Base-by-base conservation (phyloP, 495 filamentous ascomycete genomes). In the Staphylotrichum tortipilum region DNA sequence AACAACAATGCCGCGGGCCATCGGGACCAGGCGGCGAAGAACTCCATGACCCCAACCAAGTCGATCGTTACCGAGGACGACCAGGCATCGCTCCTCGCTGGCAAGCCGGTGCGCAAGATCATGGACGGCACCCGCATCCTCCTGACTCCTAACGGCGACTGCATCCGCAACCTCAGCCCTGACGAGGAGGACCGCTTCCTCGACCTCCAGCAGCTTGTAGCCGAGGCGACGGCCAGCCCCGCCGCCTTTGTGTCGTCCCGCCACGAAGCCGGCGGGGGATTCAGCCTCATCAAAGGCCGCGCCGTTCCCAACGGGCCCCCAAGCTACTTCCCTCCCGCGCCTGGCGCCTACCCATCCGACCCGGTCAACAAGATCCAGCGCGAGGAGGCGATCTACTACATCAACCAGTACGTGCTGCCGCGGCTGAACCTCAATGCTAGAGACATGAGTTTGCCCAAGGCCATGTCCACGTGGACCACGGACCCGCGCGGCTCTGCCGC, bases 151-250 rank as follows among this genome's bases (percentile, higher is more conserved):
- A 82, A 84, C 49, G 88, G 89, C 4, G 80, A 83, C 47, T 83
- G 85, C 46, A 73, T 96, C 23, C 80, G 80, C 31, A 87, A 88
- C 53, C 70, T 98, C 18, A 83, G 77, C 10, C 60, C 74, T 12
- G 83, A 86, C 24, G 86, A 94, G 59, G 88, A 94, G 52, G 74
- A 84, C 19, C 78, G 83, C 8, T 91, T 86, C 50, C 68, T 96
- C 12, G 73, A 79, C 44, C 74, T 94, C 0, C 87, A 95, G 65
- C 74, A 78, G 50, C 73, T 67, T 42, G 68, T 85, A 40, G 68
- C 73, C 5, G 61, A 70, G 26, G 52, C 58, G 15, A 65, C 68
- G 1, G 53, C 56, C 24, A 70, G 56, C 19, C 75, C 76, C 0
- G 70, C 73, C 7, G 68, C 73, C 9, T 80, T 78, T 48, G 63